Percentiles rank a stretch among this genome's conserved stretches.
Conservation (phyloP, 345 rosid species). For the Hibiscus mutabilis region DNA sequence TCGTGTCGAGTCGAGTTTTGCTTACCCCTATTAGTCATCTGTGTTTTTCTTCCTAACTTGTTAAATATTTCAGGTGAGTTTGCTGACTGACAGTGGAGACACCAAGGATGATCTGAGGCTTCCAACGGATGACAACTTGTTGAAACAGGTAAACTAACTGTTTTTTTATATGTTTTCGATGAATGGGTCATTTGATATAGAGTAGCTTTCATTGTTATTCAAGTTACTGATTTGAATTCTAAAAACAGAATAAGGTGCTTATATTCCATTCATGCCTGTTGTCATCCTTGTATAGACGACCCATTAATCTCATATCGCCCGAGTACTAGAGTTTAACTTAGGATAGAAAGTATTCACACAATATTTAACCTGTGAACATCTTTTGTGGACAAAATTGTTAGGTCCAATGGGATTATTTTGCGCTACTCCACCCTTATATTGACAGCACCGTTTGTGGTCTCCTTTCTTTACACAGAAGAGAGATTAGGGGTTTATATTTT, state of each 20-base stretch:
- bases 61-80: constrained; percentile 24
- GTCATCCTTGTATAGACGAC: background rate
- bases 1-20: too few relatives aligned
- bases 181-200: background rate
- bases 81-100: background rate
- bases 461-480: background rate
- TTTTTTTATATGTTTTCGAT: background rate
- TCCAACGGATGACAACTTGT: constrained; percentile 38
- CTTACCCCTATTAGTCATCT: too few relatives aligned
- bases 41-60: background rate
- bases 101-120: constrained; percentile 22
- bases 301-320: background rate
- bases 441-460: background rate
- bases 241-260: background rate
- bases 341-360: background rate
- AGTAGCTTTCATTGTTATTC: background rate
- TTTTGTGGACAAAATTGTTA: background rate
- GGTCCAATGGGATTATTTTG: background rate
- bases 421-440: background rate
- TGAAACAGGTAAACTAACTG: constrained; percentile 18
- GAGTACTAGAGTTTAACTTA: background rate
- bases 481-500: background rate
- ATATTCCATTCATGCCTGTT: background rate
- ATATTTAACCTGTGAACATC: background rate
- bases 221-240: background rate